Percentiles rank a stretch among this genome's conserved stretches.
Conservation (phyloP, 306 rosid species). For the Acacia confusa region DNA sequence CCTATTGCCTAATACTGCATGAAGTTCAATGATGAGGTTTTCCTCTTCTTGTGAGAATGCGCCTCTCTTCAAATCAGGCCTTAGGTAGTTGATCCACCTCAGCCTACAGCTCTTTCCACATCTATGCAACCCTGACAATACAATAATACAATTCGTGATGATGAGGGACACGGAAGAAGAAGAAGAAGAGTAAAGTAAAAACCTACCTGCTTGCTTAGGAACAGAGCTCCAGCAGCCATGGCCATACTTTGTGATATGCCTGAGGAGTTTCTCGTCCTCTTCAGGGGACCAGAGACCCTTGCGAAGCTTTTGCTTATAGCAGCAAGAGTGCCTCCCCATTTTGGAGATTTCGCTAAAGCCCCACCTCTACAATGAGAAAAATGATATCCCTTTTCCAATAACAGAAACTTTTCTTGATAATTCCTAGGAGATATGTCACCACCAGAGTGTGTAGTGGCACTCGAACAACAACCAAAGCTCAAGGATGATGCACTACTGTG, state of each 20-base stretch:
- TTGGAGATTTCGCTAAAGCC: slow-evolving; percentile 11
- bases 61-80: slow-evolving; percentile 72
- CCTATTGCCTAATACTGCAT: slow-evolving; percentile 67
- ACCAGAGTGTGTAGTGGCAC: slow-evolving; percentile 15
- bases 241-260: slow-evolving; percentile 57
- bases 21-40: slow-evolving; percentile 54
- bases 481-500: slow-evolving; percentile 22
- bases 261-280: slow-evolving; percentile 58
- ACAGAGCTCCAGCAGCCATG: slow-evolving; percentile 73
- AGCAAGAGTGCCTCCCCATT: slow-evolving; percentile 69
- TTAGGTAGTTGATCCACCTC: slow-evolving; percentile 70
- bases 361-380: slow-evolving; percentile 19
- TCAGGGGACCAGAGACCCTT: slow-evolving; percentile 72
- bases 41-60: slow-evolving; percentile 62
- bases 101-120: slow-evolving; percentile 73
- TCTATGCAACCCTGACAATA: slow-evolving; percentile 56
- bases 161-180: neutral
- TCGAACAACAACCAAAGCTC: slow-evolving; percentile 36
- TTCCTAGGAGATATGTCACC: slow-evolving; percentile 45
- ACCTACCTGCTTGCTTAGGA: slow-evolving; percentile 60
- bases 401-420: slow-evolving; percentile 39
- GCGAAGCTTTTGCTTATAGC: slow-evolving; percentile 59
- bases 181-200: neutral
- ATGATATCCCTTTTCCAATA: slow-evolving; percentile 19
- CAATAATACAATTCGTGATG: neutral